Evolutionary conservation across 306 rosid species (phyloP), one percentile per base, ranked within the genome.

Genomic region (Fragaria vesca): DNA sequence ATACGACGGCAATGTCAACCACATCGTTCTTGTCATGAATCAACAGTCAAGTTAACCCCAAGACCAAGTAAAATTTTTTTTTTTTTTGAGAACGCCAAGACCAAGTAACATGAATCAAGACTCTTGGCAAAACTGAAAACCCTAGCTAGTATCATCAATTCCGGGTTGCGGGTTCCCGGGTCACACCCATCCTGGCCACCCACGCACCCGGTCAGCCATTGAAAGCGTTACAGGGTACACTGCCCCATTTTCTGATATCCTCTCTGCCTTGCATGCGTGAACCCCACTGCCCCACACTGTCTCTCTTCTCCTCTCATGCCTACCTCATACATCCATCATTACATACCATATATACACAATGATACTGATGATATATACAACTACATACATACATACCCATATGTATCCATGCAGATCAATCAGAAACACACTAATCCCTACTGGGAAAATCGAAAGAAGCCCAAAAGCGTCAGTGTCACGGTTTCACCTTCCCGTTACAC

Each of bases 171-270:
- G 47, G 48, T 45, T 45, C 57, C 72, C 66, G 77, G 77, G 66
- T 63, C 24, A 38, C 38, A 50, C 48, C 66, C 28, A 20, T 24
- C 54, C 26, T 24, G 26, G 26, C 26, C 82, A 71, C 24, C 42
- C 75, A 16, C 11, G 52, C 82, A 71, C 24, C 42, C 75, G 7
- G 17, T 26, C 66, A 42, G 67, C 32, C 57, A 67, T 57, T 51
- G 76, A 80, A 58, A 74, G 58, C 73, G 48, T 61, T 40, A 63
- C 68, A 21, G 48, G 12, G 13, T 26, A 21, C n/a, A 32, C 38
- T 69, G 75, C 65, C 75, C 83, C 81, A 46, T 61, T 36, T 16
- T 63, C 43, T 63, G 68, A 63, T 63, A 30, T 28, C 42, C 73
- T 30, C 66, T 54, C 76, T 51, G 46, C 63, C 70, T 66, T 71